These are phyloP conservation scores for Fonsecaea monophora DNA, from an alignment of 2,329 filamentous ascomycete genomes.

Conservation along the genomic window DNA sequence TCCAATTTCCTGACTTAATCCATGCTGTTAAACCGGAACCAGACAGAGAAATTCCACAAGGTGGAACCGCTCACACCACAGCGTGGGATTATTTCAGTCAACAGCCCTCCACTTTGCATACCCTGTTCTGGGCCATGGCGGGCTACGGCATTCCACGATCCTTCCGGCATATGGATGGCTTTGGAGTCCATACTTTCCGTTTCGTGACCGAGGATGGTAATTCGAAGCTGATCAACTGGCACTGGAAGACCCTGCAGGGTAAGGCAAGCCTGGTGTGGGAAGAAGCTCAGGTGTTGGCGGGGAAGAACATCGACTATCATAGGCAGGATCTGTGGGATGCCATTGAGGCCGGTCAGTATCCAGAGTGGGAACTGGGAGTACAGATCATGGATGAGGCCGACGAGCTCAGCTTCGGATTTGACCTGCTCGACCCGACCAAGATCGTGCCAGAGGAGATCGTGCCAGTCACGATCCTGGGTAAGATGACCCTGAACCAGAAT, in stretches of 20 bases:
- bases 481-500: constrained; percentile 15
- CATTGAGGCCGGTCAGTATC: constrained; percentile 10
- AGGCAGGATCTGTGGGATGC: constrained; percentile 9
- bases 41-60: constrained; percentile 13
- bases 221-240: constrained; percentile 12
- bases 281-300: constrained; percentile 11
- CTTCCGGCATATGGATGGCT: constrained; percentile 11
- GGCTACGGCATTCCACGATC: constrained; percentile 14
- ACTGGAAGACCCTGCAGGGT: constrained; percentile 12
- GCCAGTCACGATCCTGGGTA: constrained; percentile 5
- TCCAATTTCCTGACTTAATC: constrained; percentile 4
- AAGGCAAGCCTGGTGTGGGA: constrained; percentile 16
- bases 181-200: constrained; percentile 8
- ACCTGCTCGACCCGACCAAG: constrained; percentile 12
- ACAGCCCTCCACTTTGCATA: constrained; percentile 12
- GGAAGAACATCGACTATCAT: constrained; percentile 9
- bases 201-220: constrained; percentile 4
- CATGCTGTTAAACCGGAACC: constrained; percentile 12
- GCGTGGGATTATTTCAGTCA: constrained; percentile 14
- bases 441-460: constrained; percentile 14
- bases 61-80: constrained; percentile 3
- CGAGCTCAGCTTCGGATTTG: constrained; percentile 8
- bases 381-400: constrained; percentile 12
- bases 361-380: constrained; percentile 11
- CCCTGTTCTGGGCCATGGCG: constrained; percentile 13